Evolutionary conservation across 352 stramenopile species (phyloP), one percentile per base, ranked within the genome.

Genomic region (Phytopythium kandeliae): DNA sequence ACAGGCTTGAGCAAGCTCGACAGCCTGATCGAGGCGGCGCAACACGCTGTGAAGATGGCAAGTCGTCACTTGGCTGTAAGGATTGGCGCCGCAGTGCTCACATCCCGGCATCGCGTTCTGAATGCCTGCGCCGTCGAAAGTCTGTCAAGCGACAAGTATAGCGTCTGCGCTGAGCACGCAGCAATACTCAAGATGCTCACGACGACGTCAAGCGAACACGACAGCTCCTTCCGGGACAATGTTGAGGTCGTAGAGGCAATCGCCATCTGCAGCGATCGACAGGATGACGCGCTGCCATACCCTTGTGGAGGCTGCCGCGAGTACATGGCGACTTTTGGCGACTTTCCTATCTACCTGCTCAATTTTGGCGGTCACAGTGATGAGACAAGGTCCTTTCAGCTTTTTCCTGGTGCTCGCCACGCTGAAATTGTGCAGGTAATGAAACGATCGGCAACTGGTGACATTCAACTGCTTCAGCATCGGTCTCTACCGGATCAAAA

Each of bases 281-380:
- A 62, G 2, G 54, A 67, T 11, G 36, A 56, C 0, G 41, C 74
- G n/a, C 51, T 88, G 15, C 78, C 76, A 17, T 78, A 71, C 7
- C 79, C 78, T 17, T 92, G 78, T 24, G 81, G 81, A 21, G 48
- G 24, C 30, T 92, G 79, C 62, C 79, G 82, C 13, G 73, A 92
- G 52, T 73, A 89, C 19, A 55, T 90, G 46, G 78, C 75, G 12
- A 64, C 76, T 4, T 80, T 70, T 48, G 82, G 79, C n/a, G 76
- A 91, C 33, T 92, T 90, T 31, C 74, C 77, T 12, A 54, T 92
- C 13, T 87, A 84, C 50, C 54, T 92, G 13, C 60, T 88, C 17
- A 86, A 85, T 38, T 64, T 54, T 8, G 45, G 68, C 17, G 62
- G 70, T 4, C 60, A 79, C 15, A 74, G 55, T 5, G 65, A 84